phyloP scores from a whole-genome alignment of 352 stramenopile genomes.

The Globisporangium sylvaticum region DNA sequence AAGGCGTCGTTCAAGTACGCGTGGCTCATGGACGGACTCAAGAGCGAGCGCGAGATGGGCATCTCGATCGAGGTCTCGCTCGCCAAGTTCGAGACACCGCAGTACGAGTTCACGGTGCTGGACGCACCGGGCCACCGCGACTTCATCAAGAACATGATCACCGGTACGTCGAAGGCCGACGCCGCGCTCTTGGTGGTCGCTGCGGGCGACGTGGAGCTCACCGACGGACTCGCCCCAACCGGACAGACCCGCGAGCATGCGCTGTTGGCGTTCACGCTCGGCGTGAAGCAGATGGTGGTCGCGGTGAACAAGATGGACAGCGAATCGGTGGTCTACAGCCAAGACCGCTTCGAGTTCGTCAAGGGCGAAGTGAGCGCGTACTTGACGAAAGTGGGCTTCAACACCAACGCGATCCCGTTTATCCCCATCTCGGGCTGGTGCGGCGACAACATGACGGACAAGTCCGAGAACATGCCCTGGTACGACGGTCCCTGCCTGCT shows the following conservation, averaged over 20 bases:
- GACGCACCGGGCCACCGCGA: slow-evolving; percentile 97
- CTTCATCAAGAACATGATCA: slow-evolving; percentile 99
- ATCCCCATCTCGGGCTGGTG: slow-evolving; percentile 96
- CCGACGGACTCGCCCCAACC: slow-evolving; percentile 94
- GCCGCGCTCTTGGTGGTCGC: slow-evolving; percentile 95
- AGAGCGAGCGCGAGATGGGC: slow-evolving; percentile 96
- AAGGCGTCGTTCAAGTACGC: slow-evolving; percentile 99
- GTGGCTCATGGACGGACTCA: slow-evolving; percentile 98
- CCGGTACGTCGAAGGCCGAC: slow-evolving; percentile 97
- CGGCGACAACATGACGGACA: slow-evolving; percentile 97
- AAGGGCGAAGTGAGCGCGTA: slow-evolving; percentile 90
- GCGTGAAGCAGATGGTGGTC: slow-evolving; percentile 98
- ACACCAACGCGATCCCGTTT: slow-evolving; percentile 93
- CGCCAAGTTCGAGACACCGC: slow-evolving; percentile 97
- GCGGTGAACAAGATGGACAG: slow-evolving; percentile 99
- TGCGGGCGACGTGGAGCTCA: slow-evolving; percentile 90
- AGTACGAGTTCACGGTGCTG: slow-evolving; percentile 97
- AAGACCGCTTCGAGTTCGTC: slow-evolving; percentile 94
- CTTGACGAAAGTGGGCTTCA: slow-evolving; percentile 97
- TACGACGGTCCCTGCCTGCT: slow-evolving; percentile 93
- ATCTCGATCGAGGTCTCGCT: slow-evolving; percentile 98
- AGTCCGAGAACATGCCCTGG: slow-evolving; percentile 94
- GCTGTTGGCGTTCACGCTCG: slow-evolving; percentile 94
- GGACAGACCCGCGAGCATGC: slow-evolving; percentile 95
- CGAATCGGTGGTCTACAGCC: slow-evolving; percentile 89